Conservation (phyloP, 2,329 filamentous ascomycete species). For the Arthroderma sp. region DNA sequence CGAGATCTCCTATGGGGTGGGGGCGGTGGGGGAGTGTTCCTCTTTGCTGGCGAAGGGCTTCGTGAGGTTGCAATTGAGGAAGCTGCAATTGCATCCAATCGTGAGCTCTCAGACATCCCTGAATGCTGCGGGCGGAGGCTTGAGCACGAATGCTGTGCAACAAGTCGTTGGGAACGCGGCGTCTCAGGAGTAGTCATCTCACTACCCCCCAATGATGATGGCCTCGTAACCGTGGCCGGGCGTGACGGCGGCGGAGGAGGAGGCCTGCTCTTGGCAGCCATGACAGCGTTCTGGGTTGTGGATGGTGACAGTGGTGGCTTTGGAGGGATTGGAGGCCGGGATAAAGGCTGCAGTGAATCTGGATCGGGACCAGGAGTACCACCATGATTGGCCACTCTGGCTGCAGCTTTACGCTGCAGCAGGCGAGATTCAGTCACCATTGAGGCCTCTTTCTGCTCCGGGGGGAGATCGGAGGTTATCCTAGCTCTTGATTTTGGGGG, state of each 20-base stretch:
- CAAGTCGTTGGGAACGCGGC: neutral
- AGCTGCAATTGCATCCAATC: constrained; percentile 35
- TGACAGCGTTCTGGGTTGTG: too few species aligned
- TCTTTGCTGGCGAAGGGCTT: constrained; percentile 25
- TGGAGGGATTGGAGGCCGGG: too few species aligned
- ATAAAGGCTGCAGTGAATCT: too few species aligned
- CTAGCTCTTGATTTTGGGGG: too few species aligned
- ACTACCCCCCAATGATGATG: neutral
- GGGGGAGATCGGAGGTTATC: too few species aligned
- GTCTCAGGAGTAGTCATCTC: neutral
- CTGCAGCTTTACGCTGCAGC: too few species aligned
- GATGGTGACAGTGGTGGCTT: too few species aligned
- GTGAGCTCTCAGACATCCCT: constrained; percentile 12
- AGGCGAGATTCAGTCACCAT: too few species aligned
- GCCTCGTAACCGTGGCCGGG: neutral
- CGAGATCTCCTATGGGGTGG: constrained; percentile 26
- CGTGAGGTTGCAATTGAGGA: constrained; percentile 34
- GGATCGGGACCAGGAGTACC: too few species aligned
- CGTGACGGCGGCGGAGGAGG: neutral
- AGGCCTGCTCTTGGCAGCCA: constrained; percentile 1
- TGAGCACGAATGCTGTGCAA: neutral
- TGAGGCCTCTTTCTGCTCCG: too few species aligned
- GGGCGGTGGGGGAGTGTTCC: constrained; percentile 24
- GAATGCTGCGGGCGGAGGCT: constrained; percentile 1
- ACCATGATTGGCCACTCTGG: too few species aligned